Evolutionary conservation across 2,329 filamentous ascomycete species (phyloP).

Genomic region (Coniochaeta sp.): DNA sequence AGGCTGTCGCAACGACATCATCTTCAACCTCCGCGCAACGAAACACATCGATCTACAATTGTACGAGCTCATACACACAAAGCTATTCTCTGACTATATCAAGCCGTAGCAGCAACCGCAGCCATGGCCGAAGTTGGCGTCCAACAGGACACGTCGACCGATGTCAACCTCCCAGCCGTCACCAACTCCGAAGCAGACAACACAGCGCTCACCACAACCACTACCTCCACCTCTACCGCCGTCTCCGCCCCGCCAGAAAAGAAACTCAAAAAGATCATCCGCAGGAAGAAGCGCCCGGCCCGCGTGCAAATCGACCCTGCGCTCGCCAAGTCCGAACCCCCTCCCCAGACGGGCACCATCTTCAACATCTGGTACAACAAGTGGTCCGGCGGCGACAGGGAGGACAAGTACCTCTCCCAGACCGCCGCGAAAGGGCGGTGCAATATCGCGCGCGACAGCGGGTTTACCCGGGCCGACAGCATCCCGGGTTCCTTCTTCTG

Average conservation of each 20-base stretch:
- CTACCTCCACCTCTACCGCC: conserved; percentile 27
- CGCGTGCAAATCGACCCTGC: conserved; percentile 85
- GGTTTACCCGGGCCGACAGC: conserved; percentile 72
- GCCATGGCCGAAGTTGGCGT: conserved; percentile 19
- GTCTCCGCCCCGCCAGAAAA: conserved; percentile 40
- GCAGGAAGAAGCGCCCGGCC: conserved; percentile 84
- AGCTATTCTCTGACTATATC: too few relatives aligned
- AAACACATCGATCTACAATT: not conserved
- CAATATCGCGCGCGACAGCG: conserved; percentile 72
- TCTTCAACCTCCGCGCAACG: not conserved
- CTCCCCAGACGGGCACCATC: conserved; percentile 86
- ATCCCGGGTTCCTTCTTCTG: conserved; percentile 84
- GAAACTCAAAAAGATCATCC: conserved; percentile 86
- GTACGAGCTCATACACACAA: too few relatives aligned
- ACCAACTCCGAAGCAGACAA: conserved; percentile 17
- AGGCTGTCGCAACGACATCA: not conserved
- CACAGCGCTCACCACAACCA: conserved; percentile 28
- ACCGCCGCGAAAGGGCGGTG: conserved; percentile 78
- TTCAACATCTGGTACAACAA: conserved; percentile 99
- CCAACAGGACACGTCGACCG: conserved; percentile 7
- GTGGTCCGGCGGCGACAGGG: conserved; percentile 91
- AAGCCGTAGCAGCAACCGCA: not conserved
- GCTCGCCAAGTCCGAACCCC: conserved; percentile 74
- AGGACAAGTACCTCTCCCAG: conserved; percentile 83
- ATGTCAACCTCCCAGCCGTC: conserved; percentile 7